phyloP scores from a whole-genome alignment of 1,284 basidiomycete species.

The Cystobasidium slooffiae region DNA sequence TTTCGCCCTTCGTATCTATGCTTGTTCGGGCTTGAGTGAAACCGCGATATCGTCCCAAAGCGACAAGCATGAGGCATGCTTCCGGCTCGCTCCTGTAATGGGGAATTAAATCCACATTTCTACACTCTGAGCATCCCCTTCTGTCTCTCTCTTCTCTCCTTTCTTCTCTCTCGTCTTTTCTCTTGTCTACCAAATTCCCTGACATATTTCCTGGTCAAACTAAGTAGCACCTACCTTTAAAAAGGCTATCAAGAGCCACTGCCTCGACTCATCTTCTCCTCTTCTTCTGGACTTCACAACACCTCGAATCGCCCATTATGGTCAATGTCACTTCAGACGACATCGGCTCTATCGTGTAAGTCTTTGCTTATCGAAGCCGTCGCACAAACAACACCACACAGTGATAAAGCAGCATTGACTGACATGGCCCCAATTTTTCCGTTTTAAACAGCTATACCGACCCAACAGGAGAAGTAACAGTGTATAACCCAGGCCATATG shows the following conservation, averaged over 20 bases:
- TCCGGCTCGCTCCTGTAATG: neutral
- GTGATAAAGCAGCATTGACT: neutral
- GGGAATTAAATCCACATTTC: neutral
- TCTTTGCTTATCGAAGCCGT: neutral
- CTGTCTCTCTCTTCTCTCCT: conserved; percentile 3
- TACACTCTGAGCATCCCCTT: neutral
- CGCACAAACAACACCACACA: neutral
- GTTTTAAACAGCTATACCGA: conserved; percentile 12
- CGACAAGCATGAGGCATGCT: neutral
- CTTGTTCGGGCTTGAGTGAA: conserved; percentile 12
- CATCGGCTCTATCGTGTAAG: conserved; percentile 29
- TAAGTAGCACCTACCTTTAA: neutral
- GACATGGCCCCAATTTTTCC: neutral
- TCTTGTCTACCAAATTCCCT: neutral
- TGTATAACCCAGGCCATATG: conserved; percentile 40
- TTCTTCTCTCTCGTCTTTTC: neutral
- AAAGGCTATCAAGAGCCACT: neutral
- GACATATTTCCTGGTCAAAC: neutral
- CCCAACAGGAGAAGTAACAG: conserved; percentile 11
- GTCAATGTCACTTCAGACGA: conserved; percentile 35
- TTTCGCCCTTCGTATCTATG: conserved; percentile 2
- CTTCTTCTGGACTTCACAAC: neutral
- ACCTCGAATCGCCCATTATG: neutral
- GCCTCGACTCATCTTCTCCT: neutral
- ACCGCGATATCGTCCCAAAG: neutral